These are phyloP conservation scores for Myochromella boudieri DNA, from an alignment of 768 basidiomycete species.

Conservation along the genomic window DNA sequence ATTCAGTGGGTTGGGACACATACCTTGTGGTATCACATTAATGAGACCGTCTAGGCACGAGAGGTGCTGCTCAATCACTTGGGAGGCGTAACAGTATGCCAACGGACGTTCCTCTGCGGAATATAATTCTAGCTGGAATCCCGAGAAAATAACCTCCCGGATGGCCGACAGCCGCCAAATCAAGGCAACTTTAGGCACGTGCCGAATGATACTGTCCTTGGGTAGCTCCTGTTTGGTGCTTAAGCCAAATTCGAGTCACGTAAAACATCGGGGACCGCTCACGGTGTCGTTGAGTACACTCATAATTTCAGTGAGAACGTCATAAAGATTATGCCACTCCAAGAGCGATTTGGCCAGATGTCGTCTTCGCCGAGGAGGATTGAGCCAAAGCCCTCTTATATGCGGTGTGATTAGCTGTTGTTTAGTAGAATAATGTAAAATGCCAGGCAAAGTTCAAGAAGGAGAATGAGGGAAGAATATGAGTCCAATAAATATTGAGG, in stretches of 20 bases:
- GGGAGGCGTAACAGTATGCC: constrained; percentile 73
- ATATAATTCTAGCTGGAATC: constrained; percentile 77
- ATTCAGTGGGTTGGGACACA: constrained; percentile 7
- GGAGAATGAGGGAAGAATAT: constrained; percentile 1
- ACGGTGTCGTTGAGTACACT: constrained; percentile 30
- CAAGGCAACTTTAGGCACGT: constrained; percentile 48
- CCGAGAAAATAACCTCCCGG: constrained; percentile 70
- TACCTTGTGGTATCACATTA: constrained; percentile 38
- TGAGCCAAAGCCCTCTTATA: constrained; percentile 63
- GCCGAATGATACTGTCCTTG: constrained; percentile 32
- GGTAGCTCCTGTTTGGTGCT: constrained; percentile 27
- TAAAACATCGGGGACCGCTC: constrained; percentile 9
- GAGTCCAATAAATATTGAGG: constrained; percentile 5
- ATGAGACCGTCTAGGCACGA: constrained; percentile 50
- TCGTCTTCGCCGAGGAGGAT: constrained; percentile 66
- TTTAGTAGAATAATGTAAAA: constrained; percentile 3
- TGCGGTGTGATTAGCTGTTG: constrained; percentile 57
- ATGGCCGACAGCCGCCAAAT: constrained; percentile 61
- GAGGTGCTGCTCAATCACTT: constrained; percentile 58
- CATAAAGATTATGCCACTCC: constrained; percentile 68
- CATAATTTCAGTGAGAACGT: constrained; percentile 37
- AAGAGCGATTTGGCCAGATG: constrained; percentile 61
- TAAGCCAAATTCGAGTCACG: constrained; percentile 3
- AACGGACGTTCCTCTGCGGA: constrained; percentile 64
- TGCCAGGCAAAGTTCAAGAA: constrained; percentile 4